Evolutionary conservation across 2,329 filamentous ascomycete species (phyloP), one percentile per base, ranked within the genome.

Genomic region (Monilinia vaccinii-corymbosi): DNA sequence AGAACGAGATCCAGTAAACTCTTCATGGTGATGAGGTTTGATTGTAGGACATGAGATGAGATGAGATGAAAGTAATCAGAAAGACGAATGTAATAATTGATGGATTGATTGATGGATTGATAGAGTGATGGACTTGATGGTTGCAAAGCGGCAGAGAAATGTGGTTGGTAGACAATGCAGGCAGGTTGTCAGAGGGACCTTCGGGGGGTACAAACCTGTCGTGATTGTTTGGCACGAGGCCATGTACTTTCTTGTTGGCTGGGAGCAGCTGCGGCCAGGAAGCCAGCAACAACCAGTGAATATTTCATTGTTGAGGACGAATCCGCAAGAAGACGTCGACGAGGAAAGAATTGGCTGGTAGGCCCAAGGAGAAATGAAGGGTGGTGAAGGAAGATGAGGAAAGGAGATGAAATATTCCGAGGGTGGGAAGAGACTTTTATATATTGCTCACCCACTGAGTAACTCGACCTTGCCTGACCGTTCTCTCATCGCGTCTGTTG

Each of bases 1-100:
- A 49, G 25, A 40, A 57, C 45, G 40, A 57, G 55, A 40, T 57
- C 55, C 16, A 57, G 45, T 18, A 57, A 21, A 40, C 34, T 57
- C 46, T 57, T 57, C 55, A 57, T 57, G 11, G 25, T 44, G 13
- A 9, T 44, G 25, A 32, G 1, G 2, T 6, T 53, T 25, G 8
- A 6, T 0, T 32, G 25, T 23, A 8, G 23, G 21, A 23, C 42
- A 53, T 32, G 3, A 53, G 42, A 53, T 44, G 38, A 44, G 2
- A 53, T 23, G 2, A 42, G 44, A 53, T 44, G 38, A 44, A 4
- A 11, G 25, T 53, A 53, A 53, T 32, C 11, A 53, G 44, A 25
- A 23, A 44, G 25, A 10, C 11, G 34, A 36, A 14, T 36, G 18
- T 11, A 25, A 9, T 14, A 6, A 16, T 9, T 44, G 2, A 14